A percentile compares a stretch with the other conserved stretches of the same genome.
These are phyloP conservation scores for Arbutus unedo DNA, from an alignment of 148 eudicot species.

Conservation along the genomic window DNA sequence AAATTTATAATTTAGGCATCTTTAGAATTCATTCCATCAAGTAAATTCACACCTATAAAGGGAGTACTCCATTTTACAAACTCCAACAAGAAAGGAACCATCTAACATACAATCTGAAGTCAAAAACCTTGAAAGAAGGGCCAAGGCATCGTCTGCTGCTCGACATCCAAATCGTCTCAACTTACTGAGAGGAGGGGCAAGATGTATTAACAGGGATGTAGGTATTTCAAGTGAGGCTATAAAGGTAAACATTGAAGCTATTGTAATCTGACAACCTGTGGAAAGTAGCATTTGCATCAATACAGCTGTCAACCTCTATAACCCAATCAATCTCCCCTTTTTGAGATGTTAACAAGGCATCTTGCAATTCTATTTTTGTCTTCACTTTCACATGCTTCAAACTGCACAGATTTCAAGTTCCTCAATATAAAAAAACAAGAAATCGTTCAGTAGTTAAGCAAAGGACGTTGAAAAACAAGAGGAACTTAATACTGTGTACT, in stretches of 20 bases:
- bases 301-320: slow-evolving; percentile 79
- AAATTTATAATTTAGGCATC: slow-evolving; percentile 2
- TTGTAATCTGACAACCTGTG: slow-evolving; percentile 51
- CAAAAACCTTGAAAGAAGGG: slow-evolving; percentile 44
- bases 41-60: slow-evolving; percentile 64
- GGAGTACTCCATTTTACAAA: slow-evolving; percentile 58
- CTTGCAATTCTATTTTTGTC: slow-evolving; percentile 63
- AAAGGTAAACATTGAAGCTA: slow-evolving; percentile 12
- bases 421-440: background rate
- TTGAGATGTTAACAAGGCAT: slow-evolving; percentile 62
- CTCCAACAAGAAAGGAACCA: slow-evolving; percentile 31
- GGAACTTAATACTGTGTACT: background rate
- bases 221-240: background rate
- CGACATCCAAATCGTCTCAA: slow-evolving; percentile 60
- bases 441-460: background rate
- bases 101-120: slow-evolving; percentile 27
- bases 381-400: slow-evolving; percentile 52
- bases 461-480: background rate
- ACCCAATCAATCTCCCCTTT: slow-evolving; percentile 62
- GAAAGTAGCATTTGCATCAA: slow-evolving; percentile 67
- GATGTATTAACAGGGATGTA: slow-evolving; percentile 16
- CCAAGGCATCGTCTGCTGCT: slow-evolving; percentile 61
- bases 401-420: slow-evolving; percentile 12
- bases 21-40: slow-evolving; percentile 1
- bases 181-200: slow-evolving; percentile 38